A percentile compares a stretch with the other conserved stretches of the same genome.
phyloP scores from a whole-genome alignment of 495 filamentous ascomycete genomes.

The Xylaria bambusicola region DNA sequence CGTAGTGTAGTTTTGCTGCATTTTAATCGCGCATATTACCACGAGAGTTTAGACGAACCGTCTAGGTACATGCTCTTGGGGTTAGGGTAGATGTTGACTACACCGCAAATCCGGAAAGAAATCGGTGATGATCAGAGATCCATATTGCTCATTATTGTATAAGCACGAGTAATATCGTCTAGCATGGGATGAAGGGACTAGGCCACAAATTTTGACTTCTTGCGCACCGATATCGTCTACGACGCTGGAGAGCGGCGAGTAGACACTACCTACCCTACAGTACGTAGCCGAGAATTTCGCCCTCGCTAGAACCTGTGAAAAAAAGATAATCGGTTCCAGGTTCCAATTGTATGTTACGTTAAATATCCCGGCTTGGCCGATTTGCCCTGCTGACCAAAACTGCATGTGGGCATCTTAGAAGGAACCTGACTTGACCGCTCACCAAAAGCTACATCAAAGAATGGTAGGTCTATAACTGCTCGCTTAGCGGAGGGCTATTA shows the following conservation, averaged over 20 bases:
- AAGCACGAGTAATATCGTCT: too few species aligned
- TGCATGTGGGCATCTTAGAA: constrained; percentile 18
- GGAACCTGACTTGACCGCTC: background rate
- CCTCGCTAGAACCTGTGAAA: background rate
- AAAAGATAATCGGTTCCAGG: too few species aligned
- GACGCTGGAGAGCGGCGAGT: background rate
- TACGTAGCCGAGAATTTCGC: background rate
- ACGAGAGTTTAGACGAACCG: too few species aligned
- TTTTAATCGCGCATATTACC: constrained; percentile 19
- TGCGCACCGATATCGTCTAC: constrained; percentile 1
- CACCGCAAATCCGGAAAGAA: too few species aligned
- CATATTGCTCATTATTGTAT: too few species aligned
- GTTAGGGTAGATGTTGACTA: too few species aligned
- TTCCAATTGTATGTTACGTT: background rate
- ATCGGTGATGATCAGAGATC: too few species aligned
- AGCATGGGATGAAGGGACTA: too few species aligned
- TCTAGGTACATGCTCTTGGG: background rate
- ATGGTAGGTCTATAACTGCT: constrained; percentile 3
- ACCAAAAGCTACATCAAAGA: background rate
- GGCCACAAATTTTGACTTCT: too few species aligned
- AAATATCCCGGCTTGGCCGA: constrained; percentile 15
- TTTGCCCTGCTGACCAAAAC: constrained; percentile 17
- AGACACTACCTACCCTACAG: too few species aligned
- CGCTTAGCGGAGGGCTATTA: constrained; percentile 1
- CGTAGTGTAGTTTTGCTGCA: background rate